phyloP scores from a whole-genome alignment of 192 early-diverging fungal genomes.

The Coemansia sp. region DNA sequence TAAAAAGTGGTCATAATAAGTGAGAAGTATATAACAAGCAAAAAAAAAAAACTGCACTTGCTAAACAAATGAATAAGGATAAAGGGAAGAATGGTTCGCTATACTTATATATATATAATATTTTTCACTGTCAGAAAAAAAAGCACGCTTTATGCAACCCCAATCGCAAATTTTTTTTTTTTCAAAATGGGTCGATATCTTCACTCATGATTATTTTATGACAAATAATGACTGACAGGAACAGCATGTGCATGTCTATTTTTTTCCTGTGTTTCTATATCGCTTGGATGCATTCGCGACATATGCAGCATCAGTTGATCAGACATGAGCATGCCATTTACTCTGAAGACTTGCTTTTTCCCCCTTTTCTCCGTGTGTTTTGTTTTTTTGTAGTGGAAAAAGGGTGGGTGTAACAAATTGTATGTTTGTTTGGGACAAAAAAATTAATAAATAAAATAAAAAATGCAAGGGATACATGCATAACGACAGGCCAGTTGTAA shows the following conservation, averaged over 20 bases:
- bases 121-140: background rate
- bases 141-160: background rate
- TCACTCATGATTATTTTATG: background rate
- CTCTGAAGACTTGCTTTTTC: background rate
- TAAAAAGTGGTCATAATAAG: too few relatives aligned
- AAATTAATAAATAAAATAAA: background rate
- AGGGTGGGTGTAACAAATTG: background rate
- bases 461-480: background rate
- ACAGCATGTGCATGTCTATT: background rate
- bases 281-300: background rate
- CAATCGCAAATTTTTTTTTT: background rate
- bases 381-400: background rate
- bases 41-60: too few relatives aligned
- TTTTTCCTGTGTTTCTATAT: background rate
- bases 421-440: background rate
- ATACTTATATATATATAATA: too few relatives aligned
- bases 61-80: too few relatives aligned
- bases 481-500: background rate
- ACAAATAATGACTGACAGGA: background rate
- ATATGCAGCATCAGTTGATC: constrained; percentile 3
- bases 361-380: background rate
- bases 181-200: background rate
- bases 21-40: too few relatives aligned
- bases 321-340: constrained; percentile 1
- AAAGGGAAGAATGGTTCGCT: too few relatives aligned